Evolutionary conservation across 306 rosid species (phyloP).

Genomic region (Cajanus cajan): DNA sequence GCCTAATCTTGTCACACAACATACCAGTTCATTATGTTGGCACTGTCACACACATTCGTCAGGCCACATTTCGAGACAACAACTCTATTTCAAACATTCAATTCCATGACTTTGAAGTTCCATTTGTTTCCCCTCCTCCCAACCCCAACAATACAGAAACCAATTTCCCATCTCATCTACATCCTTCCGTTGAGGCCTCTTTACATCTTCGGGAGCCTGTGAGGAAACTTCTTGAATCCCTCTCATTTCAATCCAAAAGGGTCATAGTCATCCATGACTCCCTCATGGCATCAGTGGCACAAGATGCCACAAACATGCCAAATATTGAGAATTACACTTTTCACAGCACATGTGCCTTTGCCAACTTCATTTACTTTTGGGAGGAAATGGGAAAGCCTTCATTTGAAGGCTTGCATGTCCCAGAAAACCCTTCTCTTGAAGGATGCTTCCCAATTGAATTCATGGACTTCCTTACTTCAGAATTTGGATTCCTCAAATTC

Average conservation of each 20-base stretch:
- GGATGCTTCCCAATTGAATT: slow-evolving; percentile 39
- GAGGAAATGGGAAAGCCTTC: slow-evolving; percentile 13
- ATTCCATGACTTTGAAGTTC: slow-evolving; percentile 47
- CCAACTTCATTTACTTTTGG: background rate
- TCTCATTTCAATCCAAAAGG: slow-evolving; percentile 38
- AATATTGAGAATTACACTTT: slow-evolving; percentile 46
- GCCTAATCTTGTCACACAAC: background rate
- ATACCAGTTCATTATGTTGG: slow-evolving; percentile 6
- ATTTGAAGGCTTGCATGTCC: background rate
- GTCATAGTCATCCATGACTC: slow-evolving; percentile 58
- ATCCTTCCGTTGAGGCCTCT: slow-evolving; percentile 51
- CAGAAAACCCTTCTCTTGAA: slow-evolving; percentile 38
- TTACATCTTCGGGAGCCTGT: slow-evolving; percentile 44
- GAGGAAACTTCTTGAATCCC: slow-evolving; percentile 28
- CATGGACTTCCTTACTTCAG: slow-evolving; percentile 11
- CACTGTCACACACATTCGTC: slow-evolving; percentile 50
- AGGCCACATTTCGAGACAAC: slow-evolving; percentile 46
- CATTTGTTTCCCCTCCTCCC: slow-evolving; percentile 47
- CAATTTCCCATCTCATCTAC: slow-evolving; percentile 60
- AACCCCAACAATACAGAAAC: slow-evolving; percentile 35
- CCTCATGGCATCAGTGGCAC: slow-evolving; percentile 47
- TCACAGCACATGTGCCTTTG: slow-evolving; percentile 44
- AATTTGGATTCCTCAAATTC: background rate
- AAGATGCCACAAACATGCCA: slow-evolving; percentile 38
- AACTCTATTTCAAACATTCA: slow-evolving; percentile 37